Percentiles rank a stretch among this genome's conserved stretches.
phyloP scores from a whole-genome alignment of 805 yeast genomes.

The Limtongia smithiae region DNA sequence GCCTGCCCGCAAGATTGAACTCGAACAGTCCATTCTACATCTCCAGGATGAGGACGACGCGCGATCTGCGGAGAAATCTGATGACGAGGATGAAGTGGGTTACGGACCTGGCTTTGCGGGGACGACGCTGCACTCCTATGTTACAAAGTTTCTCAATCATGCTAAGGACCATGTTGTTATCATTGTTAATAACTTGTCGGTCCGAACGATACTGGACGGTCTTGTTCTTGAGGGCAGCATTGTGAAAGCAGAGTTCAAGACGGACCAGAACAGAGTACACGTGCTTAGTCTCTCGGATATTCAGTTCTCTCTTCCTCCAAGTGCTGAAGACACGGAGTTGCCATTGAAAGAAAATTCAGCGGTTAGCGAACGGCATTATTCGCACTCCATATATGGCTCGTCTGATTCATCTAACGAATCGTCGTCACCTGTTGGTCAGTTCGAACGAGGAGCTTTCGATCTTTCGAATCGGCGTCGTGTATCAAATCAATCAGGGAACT shows the following conservation, averaged over 20 bases:
- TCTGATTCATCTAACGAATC: conserved; percentile 21
- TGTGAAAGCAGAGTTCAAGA: conserved; percentile 3
- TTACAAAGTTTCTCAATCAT: conserved; percentile 40
- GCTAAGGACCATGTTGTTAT: conserved; percentile 37
- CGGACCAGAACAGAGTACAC: conserved; percentile 10
- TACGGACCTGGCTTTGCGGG: conserved; percentile 38
- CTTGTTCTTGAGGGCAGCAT: conserved; percentile 18
- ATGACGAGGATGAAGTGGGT: no score
- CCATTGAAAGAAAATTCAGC: conserved; percentile 2
- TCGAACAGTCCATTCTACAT: conserved; percentile 14
- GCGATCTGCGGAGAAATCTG: no score
- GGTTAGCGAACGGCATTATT: background rate
- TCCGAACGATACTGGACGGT: conserved; percentile 8
- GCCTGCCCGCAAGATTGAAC: conserved; percentile 12
- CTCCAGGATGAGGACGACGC: conserved; percentile 13
- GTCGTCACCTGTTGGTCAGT: conserved; percentile 39
- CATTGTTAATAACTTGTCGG: conserved; percentile 22
- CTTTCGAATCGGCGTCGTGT: background rate
- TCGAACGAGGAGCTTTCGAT: conserved; percentile 28
- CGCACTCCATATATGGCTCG: conserved; percentile 6
- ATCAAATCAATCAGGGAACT: conserved; percentile 21
- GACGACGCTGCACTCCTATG: conserved; percentile 29
- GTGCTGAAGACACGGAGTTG: conserved; percentile 6
- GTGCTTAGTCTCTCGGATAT: conserved; percentile 29
- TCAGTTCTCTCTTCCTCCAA: conserved; percentile 11